phyloP scores from a whole-genome alignment of 495 filamentous ascomycete genomes.

The Viridothelium virens region DNA sequence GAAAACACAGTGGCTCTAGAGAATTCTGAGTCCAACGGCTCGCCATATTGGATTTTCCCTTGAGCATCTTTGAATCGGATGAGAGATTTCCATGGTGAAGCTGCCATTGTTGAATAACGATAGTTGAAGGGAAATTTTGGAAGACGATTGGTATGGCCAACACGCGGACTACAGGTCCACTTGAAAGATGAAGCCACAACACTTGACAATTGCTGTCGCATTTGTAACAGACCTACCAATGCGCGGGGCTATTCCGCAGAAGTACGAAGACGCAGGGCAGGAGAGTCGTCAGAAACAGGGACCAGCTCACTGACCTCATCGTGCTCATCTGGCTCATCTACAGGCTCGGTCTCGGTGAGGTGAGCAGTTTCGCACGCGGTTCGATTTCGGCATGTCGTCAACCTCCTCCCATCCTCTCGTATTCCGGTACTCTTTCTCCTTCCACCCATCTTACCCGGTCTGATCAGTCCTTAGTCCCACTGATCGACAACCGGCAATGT shows the following conservation, averaged over 20 bases:
- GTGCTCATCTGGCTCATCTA: too few species aligned
- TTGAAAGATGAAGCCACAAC: conserved; percentile 11
- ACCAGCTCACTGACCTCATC: neutral
- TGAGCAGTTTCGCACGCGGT: too few species aligned
- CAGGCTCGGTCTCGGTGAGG: too few species aligned
- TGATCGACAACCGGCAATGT: too few species aligned
- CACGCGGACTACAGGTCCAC: conserved; percentile 8
- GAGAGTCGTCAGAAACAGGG: neutral
- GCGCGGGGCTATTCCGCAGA: neutral
- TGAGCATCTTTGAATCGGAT: conserved; percentile 14
- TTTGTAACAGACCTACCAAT: neutral
- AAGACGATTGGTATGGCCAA: conserved; percentile 19
- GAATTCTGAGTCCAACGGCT: neutral
- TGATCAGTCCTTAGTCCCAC: too few species aligned
- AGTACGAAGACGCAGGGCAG: too few species aligned
- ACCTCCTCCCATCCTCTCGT: too few species aligned
- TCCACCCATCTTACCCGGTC: too few species aligned
- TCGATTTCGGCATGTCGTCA: too few species aligned
- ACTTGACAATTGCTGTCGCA: neutral
- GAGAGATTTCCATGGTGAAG: conserved; percentile 11
- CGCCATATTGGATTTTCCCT: conserved; percentile 13
- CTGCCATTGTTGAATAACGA: neutral
- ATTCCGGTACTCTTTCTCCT: too few species aligned
- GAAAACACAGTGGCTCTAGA: conserved; percentile 13
- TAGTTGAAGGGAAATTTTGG: conserved; percentile 13